Base-by-base conservation (phyloP, 2,329 filamentous ascomycete genomes). In the Botrytis deweyae region DNA sequence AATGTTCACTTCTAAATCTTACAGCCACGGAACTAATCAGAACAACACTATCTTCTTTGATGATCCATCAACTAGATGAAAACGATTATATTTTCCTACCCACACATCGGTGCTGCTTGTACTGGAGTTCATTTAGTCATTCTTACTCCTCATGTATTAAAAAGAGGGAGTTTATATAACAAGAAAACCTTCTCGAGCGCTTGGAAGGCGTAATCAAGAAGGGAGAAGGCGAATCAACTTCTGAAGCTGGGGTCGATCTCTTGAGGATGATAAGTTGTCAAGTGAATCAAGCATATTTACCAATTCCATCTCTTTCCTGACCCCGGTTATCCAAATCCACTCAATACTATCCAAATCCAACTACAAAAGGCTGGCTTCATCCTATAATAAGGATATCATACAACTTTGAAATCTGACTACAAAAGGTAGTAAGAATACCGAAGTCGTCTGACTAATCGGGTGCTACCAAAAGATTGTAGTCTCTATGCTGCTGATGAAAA, bases 201-300 rank as follows among this genome's bases (percentile, higher is more conserved):
- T 52, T n/a, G 12, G 1, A 52, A 52, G 0, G 5, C 3, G 0
- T 1, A 7, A 52, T 14, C 10, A 14, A 52, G 12, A n/a, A 14
- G 25, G 25, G 25, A 52, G 49, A 52, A 0, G 8, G 12, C n/a
- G 49, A n/a, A 7, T 52, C 10, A n/a, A 52, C 10, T 52, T 3
- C 25, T 10, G 0, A n/a, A n/a, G 25, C 12, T n/a, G 0, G 0
- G 2, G 25, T 3, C n/a, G 49, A 0, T 7, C 3, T n/a, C 4
- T 52, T 52, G 49, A 12, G 38, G 38, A 52, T 14, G 12, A 52
- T 52, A n/a, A 16, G 10, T 52, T n/a, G 49, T 52, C 1, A 52
- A 52, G 49, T 52, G 12, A 52, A n/a, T n/a, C 25, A 52, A 49
- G 46, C 22, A 22, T 25, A 25, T 2, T 22, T 49, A 3, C 8